phyloP scores from a whole-genome alignment of 306 rosid species.

The Glycyrrhiza uralensis region DNA sequence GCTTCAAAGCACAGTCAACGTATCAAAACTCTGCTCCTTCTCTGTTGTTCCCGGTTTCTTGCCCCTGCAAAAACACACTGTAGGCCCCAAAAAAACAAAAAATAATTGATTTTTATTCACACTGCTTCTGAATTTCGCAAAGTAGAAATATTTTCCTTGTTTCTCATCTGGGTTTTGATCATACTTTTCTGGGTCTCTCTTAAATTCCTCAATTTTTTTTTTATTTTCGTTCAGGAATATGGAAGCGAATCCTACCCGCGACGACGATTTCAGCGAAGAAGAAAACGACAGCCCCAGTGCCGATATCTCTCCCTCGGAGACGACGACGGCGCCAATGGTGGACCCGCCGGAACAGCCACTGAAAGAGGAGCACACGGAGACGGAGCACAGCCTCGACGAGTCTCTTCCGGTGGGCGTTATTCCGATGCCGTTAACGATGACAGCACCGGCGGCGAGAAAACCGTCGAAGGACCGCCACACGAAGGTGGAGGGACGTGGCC shows the following conservation, averaged over 20 bases:
- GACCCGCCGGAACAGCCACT: conserved; percentile 19
- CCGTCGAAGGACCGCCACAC: conserved; percentile 83
- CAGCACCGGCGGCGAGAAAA: conserved; percentile 21
- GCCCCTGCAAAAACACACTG: conserved; percentile 8
- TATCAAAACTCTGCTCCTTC: conserved; percentile 16
- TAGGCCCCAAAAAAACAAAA: not conserved
- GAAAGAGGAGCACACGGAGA: conserved; percentile 54
- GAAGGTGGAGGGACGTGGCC: conserved; percentile 86
- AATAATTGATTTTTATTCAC: not conserved
- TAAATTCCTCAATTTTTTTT: not conserved
- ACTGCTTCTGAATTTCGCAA: not conserved
- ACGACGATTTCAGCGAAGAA: conserved; percentile 19
- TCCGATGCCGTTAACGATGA: conserved; percentile 25
- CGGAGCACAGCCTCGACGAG: conserved; percentile 29
- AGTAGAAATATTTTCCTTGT: not conserved
- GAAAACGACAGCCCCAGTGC: conserved; percentile 19
- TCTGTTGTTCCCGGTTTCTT: not conserved
- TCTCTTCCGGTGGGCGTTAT: conserved; percentile 33
- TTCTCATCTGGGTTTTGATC: not conserved
- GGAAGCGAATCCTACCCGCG: conserved; percentile 31
- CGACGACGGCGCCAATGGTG: not conserved
- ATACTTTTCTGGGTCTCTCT: not conserved
- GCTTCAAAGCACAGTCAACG: conserved; percentile 39
- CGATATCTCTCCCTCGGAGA: conserved; percentile 22
- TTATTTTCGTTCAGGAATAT: conserved; percentile 17